Conservation (phyloP, 2,329 filamentous ascomycete genomes). For the Fusarium staphyleae region DNA sequence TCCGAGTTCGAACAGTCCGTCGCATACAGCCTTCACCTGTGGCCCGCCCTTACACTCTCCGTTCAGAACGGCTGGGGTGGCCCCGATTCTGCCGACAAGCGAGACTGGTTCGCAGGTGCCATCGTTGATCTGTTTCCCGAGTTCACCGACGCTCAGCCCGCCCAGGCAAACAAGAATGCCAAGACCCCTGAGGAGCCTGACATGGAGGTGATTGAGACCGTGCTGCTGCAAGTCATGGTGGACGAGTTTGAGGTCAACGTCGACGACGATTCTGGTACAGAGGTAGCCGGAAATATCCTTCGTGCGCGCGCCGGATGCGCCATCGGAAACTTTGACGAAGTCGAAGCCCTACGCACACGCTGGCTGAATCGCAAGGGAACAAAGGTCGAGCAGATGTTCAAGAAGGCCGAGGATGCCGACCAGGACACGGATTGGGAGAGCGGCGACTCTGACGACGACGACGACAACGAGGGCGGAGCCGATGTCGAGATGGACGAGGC, state of each 20-base stretch:
- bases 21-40: constrained; percentile 83
- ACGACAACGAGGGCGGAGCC: constrained; percentile 61
- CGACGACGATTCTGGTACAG: constrained; percentile 84
- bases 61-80: constrained; percentile 91
- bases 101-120: constrained; percentile 94
- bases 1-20: constrained; percentile 84
- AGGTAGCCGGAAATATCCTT: constrained; percentile 77
- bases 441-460: constrained; percentile 65
- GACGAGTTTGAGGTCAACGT: constrained; percentile 95
- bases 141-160: constrained; percentile 56
- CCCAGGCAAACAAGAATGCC: constrained; percentile 26
- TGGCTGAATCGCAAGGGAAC: constrained; percentile 69
- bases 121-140: constrained; percentile 82
- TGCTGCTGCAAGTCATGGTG: constrained; percentile 87
- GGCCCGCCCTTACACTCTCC: constrained; percentile 86
- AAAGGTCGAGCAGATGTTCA: constrained; percentile 61
- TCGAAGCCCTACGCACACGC: constrained; percentile 67
- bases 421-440: constrained; percentile 69
- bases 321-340: constrained; percentile 69
- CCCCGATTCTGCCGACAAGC: constrained; percentile 81
- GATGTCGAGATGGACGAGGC: constrained; percentile 76
- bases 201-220: constrained; percentile 79
- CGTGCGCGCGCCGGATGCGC: constrained; percentile 69
- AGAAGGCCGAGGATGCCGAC: constrained; percentile 61
- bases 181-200: constrained; percentile 64